Percentiles rank a stretch among this genome's conserved stretches.
These are phyloP conservation scores for Brasilioporus rufonigricans DNA, from an alignment of 768 basidiomycete genomes.

Conservation along the genomic window DNA sequence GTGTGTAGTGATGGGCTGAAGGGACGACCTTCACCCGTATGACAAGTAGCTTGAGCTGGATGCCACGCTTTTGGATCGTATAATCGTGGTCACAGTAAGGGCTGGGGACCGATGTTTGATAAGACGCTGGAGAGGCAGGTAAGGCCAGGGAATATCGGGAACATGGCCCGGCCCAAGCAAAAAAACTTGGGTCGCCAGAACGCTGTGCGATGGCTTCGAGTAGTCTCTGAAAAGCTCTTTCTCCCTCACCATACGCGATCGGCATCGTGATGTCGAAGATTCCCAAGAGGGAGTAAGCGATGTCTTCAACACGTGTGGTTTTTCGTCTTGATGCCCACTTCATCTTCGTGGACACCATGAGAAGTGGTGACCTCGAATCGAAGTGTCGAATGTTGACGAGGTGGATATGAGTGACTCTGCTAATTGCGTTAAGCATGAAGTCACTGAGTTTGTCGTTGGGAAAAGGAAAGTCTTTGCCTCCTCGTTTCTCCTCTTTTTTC, in stretches of 20 bases:
- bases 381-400: not conserved
- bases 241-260: constrained; percentile 12
- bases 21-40: not conserved
- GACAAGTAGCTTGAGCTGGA: constrained; percentile 8
- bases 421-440: constrained; percentile 2
- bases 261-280: constrained; percentile 13
- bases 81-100: constrained; percentile 6
- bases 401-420: not conserved
- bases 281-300: constrained; percentile 9
- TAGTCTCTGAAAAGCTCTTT: constrained; percentile 9
- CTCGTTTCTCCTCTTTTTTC: not conserved
- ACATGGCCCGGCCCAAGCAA: constrained; percentile 10
- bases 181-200: constrained; percentile 12
- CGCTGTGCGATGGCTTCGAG: constrained; percentile 13
- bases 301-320: constrained; percentile 10
- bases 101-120: not conserved
- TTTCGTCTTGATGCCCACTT: constrained; percentile 14
- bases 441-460: constrained; percentile 12
- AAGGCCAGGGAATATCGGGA: constrained; percentile 7
- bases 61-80: constrained; percentile 8
- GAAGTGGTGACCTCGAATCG: not conserved
- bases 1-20: not conserved
- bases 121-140: constrained; percentile 13
- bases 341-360: constrained; percentile 15
- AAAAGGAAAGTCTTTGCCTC: constrained; percentile 1